Evolutionary conservation across 2,329 filamentous ascomycete species (phyloP).

Genomic region (Colletotrichum costaricense): DNA sequence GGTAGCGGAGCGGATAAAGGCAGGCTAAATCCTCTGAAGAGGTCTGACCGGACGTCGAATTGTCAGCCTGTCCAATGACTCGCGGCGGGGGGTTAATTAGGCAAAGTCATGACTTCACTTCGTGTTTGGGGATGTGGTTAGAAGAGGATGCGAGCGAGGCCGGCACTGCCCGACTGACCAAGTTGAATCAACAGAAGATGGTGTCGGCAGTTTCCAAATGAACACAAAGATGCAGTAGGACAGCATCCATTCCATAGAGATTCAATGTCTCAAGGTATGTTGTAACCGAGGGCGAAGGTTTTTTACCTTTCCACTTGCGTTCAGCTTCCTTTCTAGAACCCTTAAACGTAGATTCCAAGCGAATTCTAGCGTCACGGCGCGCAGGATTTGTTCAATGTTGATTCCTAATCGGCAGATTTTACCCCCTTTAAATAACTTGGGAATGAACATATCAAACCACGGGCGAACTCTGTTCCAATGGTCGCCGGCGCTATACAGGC

Average conservation of each 20-base stretch:
- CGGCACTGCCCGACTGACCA: too few species aligned
- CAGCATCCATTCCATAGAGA: background rate
- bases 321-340: background rate
- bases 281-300: background rate
- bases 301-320: background rate
- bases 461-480: conserved; percentile 26
- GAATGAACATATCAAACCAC: conserved; percentile 23
- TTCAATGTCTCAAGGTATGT: background rate
- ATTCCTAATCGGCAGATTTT: background rate
- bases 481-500: background rate
- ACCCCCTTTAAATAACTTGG: background rate
- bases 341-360: background rate
- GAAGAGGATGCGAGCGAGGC: too few species aligned
- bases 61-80: conserved; percentile 5
- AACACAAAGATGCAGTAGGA: background rate
- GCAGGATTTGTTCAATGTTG: background rate
- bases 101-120: background rate
- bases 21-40: background rate
- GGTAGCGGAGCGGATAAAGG: conserved; percentile 1
- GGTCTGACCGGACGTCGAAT: conserved; percentile 6
- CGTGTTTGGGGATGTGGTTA: background rate
- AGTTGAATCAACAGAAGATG: background rate
- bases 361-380: background rate
- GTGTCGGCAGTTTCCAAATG: background rate
- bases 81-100: background rate